A percentile compares a stretch with the other conserved stretches of the same genome.
These are phyloP conservation scores for Blumeria graminis DNA, from an alignment of 2,329 filamentous ascomycete species.

Conservation along the genomic window DNA sequence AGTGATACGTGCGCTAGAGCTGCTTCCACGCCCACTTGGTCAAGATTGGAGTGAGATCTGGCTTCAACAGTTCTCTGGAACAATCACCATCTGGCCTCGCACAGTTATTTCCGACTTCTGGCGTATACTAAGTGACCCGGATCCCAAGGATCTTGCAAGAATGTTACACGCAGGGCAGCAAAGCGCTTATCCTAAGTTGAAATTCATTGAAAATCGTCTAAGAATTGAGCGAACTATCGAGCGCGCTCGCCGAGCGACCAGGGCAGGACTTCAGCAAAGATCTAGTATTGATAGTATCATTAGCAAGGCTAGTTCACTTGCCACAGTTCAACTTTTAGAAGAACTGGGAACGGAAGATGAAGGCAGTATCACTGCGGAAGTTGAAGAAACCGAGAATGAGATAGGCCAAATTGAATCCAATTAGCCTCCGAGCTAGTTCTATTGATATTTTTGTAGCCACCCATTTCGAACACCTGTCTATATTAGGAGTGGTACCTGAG, in stretches of 20 bases:
- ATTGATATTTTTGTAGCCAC: too few species aligned
- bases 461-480: too few species aligned
- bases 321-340: conserved; percentile 18
- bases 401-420: too few species aligned
- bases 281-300: conserved; percentile 34
- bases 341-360: conserved; percentile 9
- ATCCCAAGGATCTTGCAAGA: conserved; percentile 44
- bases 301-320: conserved; percentile 33
- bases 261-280: conserved; percentile 21
- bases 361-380: conserved; percentile 14
- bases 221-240: conserved; percentile 56
- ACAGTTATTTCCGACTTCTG: conserved; percentile 55
- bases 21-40: conserved; percentile 69
- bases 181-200: conserved; percentile 71
- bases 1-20: conserved; percentile 73
- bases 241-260: conserved; percentile 28
- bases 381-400: conserved; percentile 9
- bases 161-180: conserved; percentile 86
- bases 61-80: conserved; percentile 85
- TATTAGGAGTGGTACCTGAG: too few species aligned
- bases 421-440: too few species aligned
- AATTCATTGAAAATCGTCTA: conserved; percentile 72
- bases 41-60: conserved; percentile 96
- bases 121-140: conserved; percentile 69
- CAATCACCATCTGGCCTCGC: conserved; percentile 90